Base-by-base conservation (phyloP, 345 rosid species). In the Stellera chamaejasme region DNA sequence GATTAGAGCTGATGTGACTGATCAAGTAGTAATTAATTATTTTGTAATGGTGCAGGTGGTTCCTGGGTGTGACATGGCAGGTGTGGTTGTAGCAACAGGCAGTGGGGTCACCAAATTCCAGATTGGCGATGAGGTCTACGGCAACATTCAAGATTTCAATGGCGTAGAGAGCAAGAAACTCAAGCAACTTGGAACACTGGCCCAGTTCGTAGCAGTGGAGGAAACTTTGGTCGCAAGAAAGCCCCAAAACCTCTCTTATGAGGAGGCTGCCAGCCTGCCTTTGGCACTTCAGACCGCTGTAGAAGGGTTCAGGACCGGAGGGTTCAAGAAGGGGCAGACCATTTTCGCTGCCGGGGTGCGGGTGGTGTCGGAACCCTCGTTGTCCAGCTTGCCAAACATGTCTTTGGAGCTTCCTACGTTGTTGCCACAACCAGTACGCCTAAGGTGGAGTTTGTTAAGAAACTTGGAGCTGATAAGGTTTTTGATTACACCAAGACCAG, bases 1-100 rank as follows among this genome's bases (percentile, higher is more conserved):
- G 23, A 19, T 19, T 19, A 19, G 23, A 19, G 23, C 23, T 19
- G 1, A 19, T 19, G 23, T 19, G 23, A 19, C 23, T 19, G 23
- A 19, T 19, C 23, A 19, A 19, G 23, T 19, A 19, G 23, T 19
- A 1, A 19, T 19, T 19, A 19, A 1, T 19, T 19, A 19, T 19
- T 19, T 19, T 19, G 23, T 19, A 19, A 19, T 55, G 23, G 1
- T 19, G 61, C 67, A 75, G 79, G 79, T 68, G 23, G 76, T 72
- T 25, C 78, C 80, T n/a, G 77, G 80, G 32, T 78, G 74, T 47
- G 80, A 78, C 76, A 70, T 75, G 77, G 77, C 80, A 11, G 80
- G 83, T 10, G 51, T 70, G 4, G 80, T 78, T 51, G 72, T 67
- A 14, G 73, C 54, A 27, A 72, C 50, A 59, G 83, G 77, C 27